Evolutionary conservation across 345 rosid species (phyloP), one percentile per base, ranked within the genome.

Genomic region (Salix exigua): DNA sequence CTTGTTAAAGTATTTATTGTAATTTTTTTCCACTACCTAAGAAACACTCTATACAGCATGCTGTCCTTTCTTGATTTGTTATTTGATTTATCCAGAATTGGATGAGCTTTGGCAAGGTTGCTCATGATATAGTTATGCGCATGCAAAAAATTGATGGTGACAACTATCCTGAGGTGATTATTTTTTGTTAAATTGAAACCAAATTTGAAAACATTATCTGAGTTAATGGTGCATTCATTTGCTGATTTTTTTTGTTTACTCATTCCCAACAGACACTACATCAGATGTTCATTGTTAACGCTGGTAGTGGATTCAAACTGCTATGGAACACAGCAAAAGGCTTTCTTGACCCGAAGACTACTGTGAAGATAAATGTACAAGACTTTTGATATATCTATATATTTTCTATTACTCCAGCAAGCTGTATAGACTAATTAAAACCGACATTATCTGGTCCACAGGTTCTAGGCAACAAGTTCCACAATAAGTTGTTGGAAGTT

Each of bases 101-200:
- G 86, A 85, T 95, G 92, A 93, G 90, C 85, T 93, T 93, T 66
- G 91, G 97, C 83, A 95, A 91, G 88, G 70, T 88, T 83, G 98
- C 99, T 44, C 94, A 90, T 80, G 99, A 93, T 74, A 89, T 93
- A 79, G 91, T 95, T 23, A 90, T 93, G 92, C 94, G 88, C 61
- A 89, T 95, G 83, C 99, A 95, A 86, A 93, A 95, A 84, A 93
- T 93, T 74, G 99, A 95, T 71, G 97, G 98, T 30, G 99, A 95
- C 78, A 95, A 95, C 91, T 95, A 95, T 72, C 99, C 99, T 26
- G 99, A 95, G 99, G 99, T 93, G 80, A 60, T 53, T 77, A n/a
- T 78, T 51, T 78, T 46, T 33, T 75, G 30, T 66, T 62, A 75
- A 10, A 71, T 4, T 33, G 18, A 55, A 72, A 25, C 4, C 76